Percentiles rank a stretch among this genome's conserved stretches.
Evolutionary conservation across 768 basidiomycete species (phyloP).

Genomic region (Pisolithus sp.): DNA sequence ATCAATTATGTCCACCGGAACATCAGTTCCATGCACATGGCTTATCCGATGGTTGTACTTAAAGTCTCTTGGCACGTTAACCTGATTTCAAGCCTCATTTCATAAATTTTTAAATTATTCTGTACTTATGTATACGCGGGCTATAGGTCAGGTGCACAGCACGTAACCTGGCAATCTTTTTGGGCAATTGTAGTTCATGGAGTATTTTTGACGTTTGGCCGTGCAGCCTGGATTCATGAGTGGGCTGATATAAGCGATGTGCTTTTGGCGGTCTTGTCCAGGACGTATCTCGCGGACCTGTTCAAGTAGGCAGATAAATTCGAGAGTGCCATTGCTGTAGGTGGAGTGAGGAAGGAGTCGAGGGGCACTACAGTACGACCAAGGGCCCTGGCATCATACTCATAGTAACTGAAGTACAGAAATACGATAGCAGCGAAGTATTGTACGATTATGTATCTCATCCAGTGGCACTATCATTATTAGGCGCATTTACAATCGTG

Average conservation of each 20-base stretch:
- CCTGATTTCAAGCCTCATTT: too few relatives aligned
- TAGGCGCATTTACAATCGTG: neutral
- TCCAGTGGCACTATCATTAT: constrained; percentile 3
- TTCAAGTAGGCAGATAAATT: constrained; percentile 20
- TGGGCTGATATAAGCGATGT: constrained; percentile 17
- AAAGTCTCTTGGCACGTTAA: too few relatives aligned
- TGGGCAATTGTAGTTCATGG: too few relatives aligned
- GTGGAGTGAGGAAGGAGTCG: too few relatives aligned
- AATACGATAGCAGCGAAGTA: neutral
- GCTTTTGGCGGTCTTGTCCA: constrained; percentile 38
- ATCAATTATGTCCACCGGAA: too few relatives aligned
- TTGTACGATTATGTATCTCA: neutral
- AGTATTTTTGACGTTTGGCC: too few relatives aligned
- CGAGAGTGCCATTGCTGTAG: neutral
- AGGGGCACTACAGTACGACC: neutral
- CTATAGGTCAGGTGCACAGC: too few relatives aligned
- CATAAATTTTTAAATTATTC: too few relatives aligned
- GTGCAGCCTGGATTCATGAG: constrained; percentile 2
- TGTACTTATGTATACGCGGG: too few relatives aligned
- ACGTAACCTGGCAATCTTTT: too few relatives aligned
- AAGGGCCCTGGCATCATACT: neutral
- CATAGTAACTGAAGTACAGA: neutral
- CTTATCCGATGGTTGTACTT: too few relatives aligned
- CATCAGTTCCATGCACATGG: too few relatives aligned
- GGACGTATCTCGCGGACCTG: constrained; percentile 33